Evolutionary conservation across 768 basidiomycete genomes (phyloP), one percentile per base, ranked within the genome.

Genomic region (Leucosporidium creatinivorum): DNA sequence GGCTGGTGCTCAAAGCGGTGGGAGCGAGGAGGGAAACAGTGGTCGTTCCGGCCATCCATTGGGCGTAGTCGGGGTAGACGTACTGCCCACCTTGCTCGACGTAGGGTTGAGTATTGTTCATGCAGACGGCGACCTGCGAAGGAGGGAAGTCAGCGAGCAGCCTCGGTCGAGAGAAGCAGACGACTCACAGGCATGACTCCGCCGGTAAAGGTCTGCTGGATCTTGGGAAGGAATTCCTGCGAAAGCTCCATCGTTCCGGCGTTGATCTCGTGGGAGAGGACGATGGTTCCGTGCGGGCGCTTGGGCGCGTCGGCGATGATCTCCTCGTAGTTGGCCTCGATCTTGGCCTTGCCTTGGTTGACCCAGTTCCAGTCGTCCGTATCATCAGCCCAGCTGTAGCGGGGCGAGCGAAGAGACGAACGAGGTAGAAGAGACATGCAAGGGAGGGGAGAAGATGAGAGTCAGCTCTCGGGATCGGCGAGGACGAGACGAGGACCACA

Each of bases 201-300:
- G 50, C 76, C 70, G n/a, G 70, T 74, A 71, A 77, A 78, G 4
- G 69, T 69, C 31, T 73, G 30, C 58, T 72, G 73, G 63, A 78
- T 72, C 62, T 65, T 52, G 25, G 76, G 74, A 30, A 75, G 68
- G 64, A 69, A 74, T 65, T 74, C 66, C 54, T 75, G 39, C 26
- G 69, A 63, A n/a, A 78, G 72, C n/a, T 63, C 31, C 79, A 79
- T 79, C 55, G 78, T 78, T 47, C 65, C 75, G 66, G 75, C 77
- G 73, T 69, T 74, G 73, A 52, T 25, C 52, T 69, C 55, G 25
- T 57, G 30, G 17, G 50, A 23, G 50, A 51, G 50, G 50, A 51
- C 50, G 60, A 79, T 73, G 3, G 75, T 68, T 4, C 78, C 79
- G 3, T 58, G 23, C 4, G 67, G 61, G 31, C 78, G 77, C 47